phyloP scores from a whole-genome alignment of 805 yeast species.

The Cyberlindnera sargentensis region DNA sequence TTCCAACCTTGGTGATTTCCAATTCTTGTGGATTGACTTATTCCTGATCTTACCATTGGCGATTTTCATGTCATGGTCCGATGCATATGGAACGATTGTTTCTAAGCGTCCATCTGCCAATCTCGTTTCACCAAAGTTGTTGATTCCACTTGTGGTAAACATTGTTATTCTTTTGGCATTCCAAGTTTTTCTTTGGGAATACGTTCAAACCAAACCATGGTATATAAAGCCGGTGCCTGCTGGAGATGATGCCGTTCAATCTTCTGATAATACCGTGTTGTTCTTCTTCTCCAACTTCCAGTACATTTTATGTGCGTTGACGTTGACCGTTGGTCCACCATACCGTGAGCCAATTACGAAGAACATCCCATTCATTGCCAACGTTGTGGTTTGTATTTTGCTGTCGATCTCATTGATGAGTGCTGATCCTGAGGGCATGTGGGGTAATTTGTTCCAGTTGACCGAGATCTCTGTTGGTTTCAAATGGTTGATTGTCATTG shows the following conservation, averaged over 20 bases:
- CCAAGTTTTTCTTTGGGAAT: constrained; percentile 64
- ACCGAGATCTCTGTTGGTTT: constrained; percentile 49
- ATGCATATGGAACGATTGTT: constrained; percentile 55
- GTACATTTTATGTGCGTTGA: constrained; percentile 75
- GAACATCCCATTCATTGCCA: constrained; percentile 65
- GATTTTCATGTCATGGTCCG: constrained; percentile 96
- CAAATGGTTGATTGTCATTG: constrained; percentile 41
- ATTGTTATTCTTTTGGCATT: constrained; percentile 56
- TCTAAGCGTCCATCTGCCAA: constrained; percentile 89
- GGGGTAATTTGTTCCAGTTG: constrained; percentile 71
- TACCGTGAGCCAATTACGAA: constrained; percentile 69
- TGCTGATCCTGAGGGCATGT: constrained; percentile 40
- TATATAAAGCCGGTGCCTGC: constrained; percentile 76
- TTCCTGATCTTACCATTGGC: constrained; percentile 91
- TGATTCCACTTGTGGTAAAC: constrained; percentile 76
- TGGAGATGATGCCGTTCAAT: constrained; percentile 71
- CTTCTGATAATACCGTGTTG: constrained; percentile 84
- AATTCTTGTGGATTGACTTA: constrained; percentile 88
- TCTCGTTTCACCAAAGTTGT: constrained; percentile 79
- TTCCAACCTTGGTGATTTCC: constrained; percentile 93
- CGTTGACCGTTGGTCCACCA: constrained; percentile 91
- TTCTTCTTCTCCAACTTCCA: constrained; percentile 82
- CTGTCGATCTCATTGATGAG: constrained; percentile 50
- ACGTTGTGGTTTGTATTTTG: constrained; percentile 43
- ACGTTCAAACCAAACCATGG: constrained; percentile 59